Base-by-base conservation (phyloP, 257 asterid genomes). In the Rauvolfia tetraphylla region DNA sequence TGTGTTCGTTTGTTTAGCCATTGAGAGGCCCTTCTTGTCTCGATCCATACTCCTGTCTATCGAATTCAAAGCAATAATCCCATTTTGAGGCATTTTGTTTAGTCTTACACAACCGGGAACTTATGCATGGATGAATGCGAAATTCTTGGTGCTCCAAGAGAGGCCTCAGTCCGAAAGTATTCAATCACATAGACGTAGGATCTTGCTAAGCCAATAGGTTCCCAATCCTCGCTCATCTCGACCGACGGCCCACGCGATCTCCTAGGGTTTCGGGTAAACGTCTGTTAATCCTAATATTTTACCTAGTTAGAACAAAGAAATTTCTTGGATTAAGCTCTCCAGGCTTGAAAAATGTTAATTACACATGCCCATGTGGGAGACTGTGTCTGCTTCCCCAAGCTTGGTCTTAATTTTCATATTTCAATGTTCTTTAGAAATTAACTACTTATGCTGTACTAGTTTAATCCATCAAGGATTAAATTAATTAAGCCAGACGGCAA, bases 281-380 rank as follows among this genome's bases (percentile, higher is more conserved):
- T 72, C 61, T 53, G 38, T 33, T 65, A 36, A 78, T 4, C 31
- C 39, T 48, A 72, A 61, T 36, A 44, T 84, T 81, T 79, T 76
- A 82, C 54, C 31, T 38, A 72, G 58, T 65, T 78, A 76, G 74
- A 82, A 67, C 80, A 85, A 88, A 87, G 87, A 79, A 80, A 85
- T 78, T 74, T 87, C 83, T 90, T 88, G 96, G 96, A 82, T 87
- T 90, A 80, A 83, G 87, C 83, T 81, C 79, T 78, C 77, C 70
- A 78, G 82, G 80, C 71, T 62, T 39, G 85, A 92, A 79, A 85
- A 91, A 86, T 83, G 84, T 82, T 81, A 85, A 82, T 71, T n/a
- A 83, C 96, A 90, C 97, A 88, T 91, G 96, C 91, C 67, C 95
- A 87, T 84, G 90, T 93, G 96, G 96, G 94, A 88, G 89, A 76